Evolutionary conservation across 257 asterid genomes (phyloP).

Genomic region (Lavandula angustifolia): DNA sequence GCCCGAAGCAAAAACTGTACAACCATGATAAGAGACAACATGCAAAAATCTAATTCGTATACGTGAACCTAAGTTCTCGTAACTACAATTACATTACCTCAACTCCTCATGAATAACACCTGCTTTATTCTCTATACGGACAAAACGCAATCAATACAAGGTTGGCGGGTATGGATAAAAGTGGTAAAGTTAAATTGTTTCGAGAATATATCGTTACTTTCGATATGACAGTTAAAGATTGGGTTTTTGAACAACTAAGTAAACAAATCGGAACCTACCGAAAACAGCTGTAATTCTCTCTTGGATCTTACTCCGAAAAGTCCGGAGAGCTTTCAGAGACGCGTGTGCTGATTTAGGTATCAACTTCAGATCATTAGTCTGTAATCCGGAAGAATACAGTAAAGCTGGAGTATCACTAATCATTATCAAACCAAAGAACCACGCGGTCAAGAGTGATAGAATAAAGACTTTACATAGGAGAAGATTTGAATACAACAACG

Average conservation of each 20-base stretch:
- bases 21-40: too few relatives aligned
- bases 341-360: slow-evolving; percentile 58
- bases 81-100: not conserved
- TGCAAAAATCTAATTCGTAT: not conserved
- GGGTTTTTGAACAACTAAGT: not conserved
- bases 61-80: not conserved
- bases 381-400: slow-evolving; percentile 35
- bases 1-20: too few relatives aligned
- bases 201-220: not conserved
- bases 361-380: slow-evolving; percentile 82
- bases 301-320: slow-evolving; percentile 76
- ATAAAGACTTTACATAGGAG: slow-evolving; percentile 9
- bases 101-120: not conserved
- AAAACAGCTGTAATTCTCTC: slow-evolving; percentile 74
- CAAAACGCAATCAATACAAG: slow-evolving; percentile 1
- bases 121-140: slow-evolving; percentile 3
- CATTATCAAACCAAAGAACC: slow-evolving; percentile 3
- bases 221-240: slow-evolving; percentile 12
- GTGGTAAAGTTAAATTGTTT: not conserved
- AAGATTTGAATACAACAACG: not conserved
- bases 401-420: slow-evolving; percentile 11
- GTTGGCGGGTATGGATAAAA: not conserved
- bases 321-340: slow-evolving; percentile 60
- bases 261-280: slow-evolving; percentile 45
- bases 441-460: not conserved